Evolutionary conservation across 192 early-diverging fungal species (phyloP), one percentile per base, ranked within the genome.

Genomic region (Phlyctochytrium bullatum): DNA sequence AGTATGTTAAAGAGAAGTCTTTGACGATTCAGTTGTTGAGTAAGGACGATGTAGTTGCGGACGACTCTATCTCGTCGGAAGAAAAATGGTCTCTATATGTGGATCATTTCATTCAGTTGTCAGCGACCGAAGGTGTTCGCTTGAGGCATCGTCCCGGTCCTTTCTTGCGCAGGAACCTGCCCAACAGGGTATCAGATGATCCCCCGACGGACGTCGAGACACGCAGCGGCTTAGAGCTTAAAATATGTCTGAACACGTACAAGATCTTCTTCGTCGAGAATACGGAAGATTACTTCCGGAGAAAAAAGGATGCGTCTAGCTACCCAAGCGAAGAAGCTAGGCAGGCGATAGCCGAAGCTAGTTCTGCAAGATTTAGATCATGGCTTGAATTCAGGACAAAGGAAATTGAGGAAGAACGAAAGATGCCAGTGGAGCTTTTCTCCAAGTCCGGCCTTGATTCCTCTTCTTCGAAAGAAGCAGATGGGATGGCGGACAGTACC

Each of bases 191-290:
- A 3, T 71, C 73, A 0, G 75, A 80, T 10, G 76, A 75, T n/a
- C 79, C 81, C 2, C 74, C 71, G 16, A 62, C 67, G 66, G 66
- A 36, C 69, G 73, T 95, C 23, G 82, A 86, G 71, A 87, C 88
- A 40, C 83, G 84, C 36, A 84, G 85, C 73, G 92, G 90, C 10
- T 78, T 99, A 53, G 93, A 99, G 75, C 88, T 96, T 73, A 99
- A 99, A 84, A 96, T 99, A 51, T 92, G 92, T 47, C 86, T 93
- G 52, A 95, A 98, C 74, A 96, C 96, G 4, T 99, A 99, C 84
- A 93, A 94, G 80, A 91, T 99, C 62, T 98, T 94, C 72, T 99
- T 94, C 74, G 89, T 99, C 29, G 92, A 90, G 51, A 84, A 90
- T 27, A 95, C 95, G 2, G 97, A 99, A 73, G 97, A 99, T 65